phyloP scores from a whole-genome alignment of 2,329 filamentous ascomycete species.

The Talaromyces sp. region DNA sequence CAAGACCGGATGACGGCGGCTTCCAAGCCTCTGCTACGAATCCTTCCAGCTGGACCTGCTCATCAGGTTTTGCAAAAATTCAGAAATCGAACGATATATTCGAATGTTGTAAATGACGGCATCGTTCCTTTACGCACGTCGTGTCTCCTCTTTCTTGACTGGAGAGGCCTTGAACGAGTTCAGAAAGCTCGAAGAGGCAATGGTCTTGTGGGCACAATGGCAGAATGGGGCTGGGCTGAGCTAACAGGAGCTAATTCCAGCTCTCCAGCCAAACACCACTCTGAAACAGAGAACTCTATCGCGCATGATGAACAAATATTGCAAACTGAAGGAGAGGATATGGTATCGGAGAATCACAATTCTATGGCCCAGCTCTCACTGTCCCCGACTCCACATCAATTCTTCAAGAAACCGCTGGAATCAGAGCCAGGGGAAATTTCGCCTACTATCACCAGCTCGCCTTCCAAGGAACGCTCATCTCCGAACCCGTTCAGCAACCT shows the following conservation, averaged over 20 bases:
- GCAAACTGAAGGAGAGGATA: background rate
- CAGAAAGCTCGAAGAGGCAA: slow-evolving; percentile 92
- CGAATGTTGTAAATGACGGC: slow-evolving; percentile 95
- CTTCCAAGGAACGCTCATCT: slow-evolving; percentile 15
- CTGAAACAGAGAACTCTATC: slow-evolving; percentile 22
- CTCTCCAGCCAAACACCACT: slow-evolving; percentile 42
- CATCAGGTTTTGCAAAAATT: slow-evolving; percentile 84
- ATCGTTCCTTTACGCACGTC: slow-evolving; percentile 94
- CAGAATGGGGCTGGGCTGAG: slow-evolving; percentile 92
- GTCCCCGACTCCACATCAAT: slow-evolving; percentile 16
- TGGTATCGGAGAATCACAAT: background rate
- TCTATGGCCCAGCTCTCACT: slow-evolving; percentile 1
- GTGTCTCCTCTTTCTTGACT: slow-evolving; percentile 92
- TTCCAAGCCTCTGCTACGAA: slow-evolving; percentile 80
- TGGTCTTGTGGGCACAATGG: slow-evolving; percentile 84
- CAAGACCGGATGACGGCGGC: slow-evolving; percentile 62
- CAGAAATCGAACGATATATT: slow-evolving; percentile 85
- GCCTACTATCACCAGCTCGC: slow-evolving; percentile 3
- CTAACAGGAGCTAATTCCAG: slow-evolving; percentile 64
- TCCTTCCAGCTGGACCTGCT: slow-evolving; percentile 84
- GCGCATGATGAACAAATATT: slow-evolving; percentile 1
- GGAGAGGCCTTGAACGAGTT: slow-evolving; percentile 87
- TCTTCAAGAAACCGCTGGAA: slow-evolving; percentile 13
- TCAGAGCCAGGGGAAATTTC: slow-evolving; percentile 12
- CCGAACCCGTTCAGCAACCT: slow-evolving; percentile 55